Conservation (phyloP, 768 basidiomycete genomes). For the Boletus insuetus region DNA sequence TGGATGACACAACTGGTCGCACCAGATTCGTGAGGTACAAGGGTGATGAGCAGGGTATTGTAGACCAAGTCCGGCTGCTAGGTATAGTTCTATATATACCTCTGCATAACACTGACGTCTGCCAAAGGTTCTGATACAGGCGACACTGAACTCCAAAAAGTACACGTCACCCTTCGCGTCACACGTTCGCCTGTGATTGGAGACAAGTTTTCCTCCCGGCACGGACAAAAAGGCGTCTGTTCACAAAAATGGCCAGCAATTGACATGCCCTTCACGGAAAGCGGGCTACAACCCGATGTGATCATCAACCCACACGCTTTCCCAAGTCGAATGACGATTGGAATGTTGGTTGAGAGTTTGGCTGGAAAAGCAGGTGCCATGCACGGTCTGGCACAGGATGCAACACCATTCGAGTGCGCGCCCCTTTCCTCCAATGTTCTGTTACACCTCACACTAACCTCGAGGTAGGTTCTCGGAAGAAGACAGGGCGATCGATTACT, state of each 20-base stretch:
- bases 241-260: slow-evolving; percentile 98
- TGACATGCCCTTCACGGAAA: slow-evolving; percentile 99
- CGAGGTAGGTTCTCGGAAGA: slow-evolving; percentile 81
- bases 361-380: slow-evolving; percentile 99
- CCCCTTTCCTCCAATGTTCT: slow-evolving; percentile 2
- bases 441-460: slow-evolving; percentile 8
- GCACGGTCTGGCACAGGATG: slow-evolving; percentile 98
- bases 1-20: slow-evolving; percentile 78
- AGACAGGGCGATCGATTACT: slow-evolving; percentile 97
- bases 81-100: slow-evolving; percentile 43
- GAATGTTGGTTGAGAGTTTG: slow-evolving; percentile 99
- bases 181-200: slow-evolving; percentile 96
- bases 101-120: not conserved
- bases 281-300: slow-evolving; percentile 97
- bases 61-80: slow-evolving; percentile 88
- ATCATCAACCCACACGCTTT: slow-evolving; percentile 99
- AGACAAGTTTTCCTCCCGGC: slow-evolving; percentile 98
- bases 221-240: slow-evolving; percentile 99
- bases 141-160: slow-evolving; percentile 85
- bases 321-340: slow-evolving; percentile 99
- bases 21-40: slow-evolving; percentile 94
- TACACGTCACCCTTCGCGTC: slow-evolving; percentile 91
- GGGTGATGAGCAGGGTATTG: slow-evolving; percentile 86
- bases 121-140: slow-evolving; percentile 78
- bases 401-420: slow-evolving; percentile 93